Conservation (phyloP, 2,329 filamentous ascomycete species). For the Colletotrichum godetiae region DNA sequence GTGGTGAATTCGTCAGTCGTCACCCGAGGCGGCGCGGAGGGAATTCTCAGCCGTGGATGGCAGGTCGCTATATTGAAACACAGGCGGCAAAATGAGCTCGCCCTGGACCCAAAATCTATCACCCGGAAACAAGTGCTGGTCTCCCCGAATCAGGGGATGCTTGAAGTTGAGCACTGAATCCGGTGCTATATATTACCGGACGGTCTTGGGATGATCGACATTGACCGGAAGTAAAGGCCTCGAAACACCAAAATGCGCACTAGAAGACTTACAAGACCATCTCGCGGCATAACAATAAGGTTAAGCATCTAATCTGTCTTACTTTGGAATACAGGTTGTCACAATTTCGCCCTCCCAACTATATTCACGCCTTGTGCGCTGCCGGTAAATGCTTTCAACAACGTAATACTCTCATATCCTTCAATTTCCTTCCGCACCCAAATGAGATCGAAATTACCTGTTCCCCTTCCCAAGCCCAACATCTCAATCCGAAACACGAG, state of each 20-base stretch:
- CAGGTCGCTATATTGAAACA: too few species aligned
- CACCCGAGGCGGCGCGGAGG: not conserved
- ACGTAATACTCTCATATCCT: not conserved
- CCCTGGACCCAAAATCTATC: too few species aligned
- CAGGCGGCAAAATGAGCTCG: too few species aligned
- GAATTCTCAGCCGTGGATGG: not conserved
- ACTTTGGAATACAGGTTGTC: not conserved
- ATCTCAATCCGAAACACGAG: constrained; percentile 7
- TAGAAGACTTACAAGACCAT: not conserved
- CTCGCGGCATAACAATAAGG: not conserved
- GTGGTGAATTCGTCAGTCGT: not conserved
- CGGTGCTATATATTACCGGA: too few species aligned
- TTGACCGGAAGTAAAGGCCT: not conserved
- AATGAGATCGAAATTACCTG: not conserved
- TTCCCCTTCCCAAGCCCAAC: not conserved
- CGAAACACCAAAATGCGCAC: not conserved
- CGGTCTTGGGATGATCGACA: not conserved
- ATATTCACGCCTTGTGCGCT: not conserved
- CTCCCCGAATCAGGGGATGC: too few species aligned
- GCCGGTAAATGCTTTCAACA: not conserved
- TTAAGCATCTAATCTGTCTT: not conserved
- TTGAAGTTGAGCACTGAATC: too few species aligned
- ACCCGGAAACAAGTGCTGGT: too few species aligned
- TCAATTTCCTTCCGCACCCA: not conserved
- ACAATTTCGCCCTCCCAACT: not conserved